phyloP scores from a whole-genome alignment of 2,329 filamentous ascomycete species.

The Botrytis elliptica region DNA sequence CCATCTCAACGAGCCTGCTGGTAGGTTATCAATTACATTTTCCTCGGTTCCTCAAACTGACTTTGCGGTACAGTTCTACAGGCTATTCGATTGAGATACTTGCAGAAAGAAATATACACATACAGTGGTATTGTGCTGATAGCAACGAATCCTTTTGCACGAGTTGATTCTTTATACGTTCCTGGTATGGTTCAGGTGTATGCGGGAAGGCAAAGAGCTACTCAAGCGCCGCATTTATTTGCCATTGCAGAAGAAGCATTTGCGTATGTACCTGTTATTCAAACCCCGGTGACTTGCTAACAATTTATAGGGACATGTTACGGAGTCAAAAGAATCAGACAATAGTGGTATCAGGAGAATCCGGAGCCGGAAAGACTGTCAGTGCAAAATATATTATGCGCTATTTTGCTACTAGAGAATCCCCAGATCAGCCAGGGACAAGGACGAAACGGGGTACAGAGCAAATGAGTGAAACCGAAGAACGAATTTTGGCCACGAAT shows the following conservation, averaged over 20 bases:
- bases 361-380: constrained; percentile 97
- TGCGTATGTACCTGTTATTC: constrained; percentile 60
- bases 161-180: constrained; percentile 96
- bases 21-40: constrained; percentile 52
- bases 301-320: constrained; percentile 79
- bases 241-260: constrained; percentile 99
- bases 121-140: constrained; percentile 99
- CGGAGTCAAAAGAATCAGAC: constrained; percentile 96
- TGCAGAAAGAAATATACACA: constrained; percentile 99
- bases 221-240: constrained; percentile 96
- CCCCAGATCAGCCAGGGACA: constrained; percentile 80
- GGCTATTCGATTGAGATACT: constrained; percentile 94
- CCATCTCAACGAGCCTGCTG: constrained; percentile 96
- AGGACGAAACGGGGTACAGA: constrained; percentile 73
- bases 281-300: constrained; percentile 41
- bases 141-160: constrained; percentile 95
- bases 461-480: constrained; percentile 94
- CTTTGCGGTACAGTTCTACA: constrained; percentile 69
- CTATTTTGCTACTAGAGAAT: constrained; percentile 97
- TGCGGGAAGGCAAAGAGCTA: constrained; percentile 92
- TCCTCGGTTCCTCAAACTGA: constrained; percentile 23
- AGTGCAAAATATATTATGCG: constrained; percentile 99
- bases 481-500: constrained; percentile 96
- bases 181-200: constrained; percentile 99
- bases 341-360: constrained; percentile 98